Evolutionary conservation across 2,329 filamentous ascomycete species (phyloP).

Genomic region (Blastomyces parvus): DNA sequence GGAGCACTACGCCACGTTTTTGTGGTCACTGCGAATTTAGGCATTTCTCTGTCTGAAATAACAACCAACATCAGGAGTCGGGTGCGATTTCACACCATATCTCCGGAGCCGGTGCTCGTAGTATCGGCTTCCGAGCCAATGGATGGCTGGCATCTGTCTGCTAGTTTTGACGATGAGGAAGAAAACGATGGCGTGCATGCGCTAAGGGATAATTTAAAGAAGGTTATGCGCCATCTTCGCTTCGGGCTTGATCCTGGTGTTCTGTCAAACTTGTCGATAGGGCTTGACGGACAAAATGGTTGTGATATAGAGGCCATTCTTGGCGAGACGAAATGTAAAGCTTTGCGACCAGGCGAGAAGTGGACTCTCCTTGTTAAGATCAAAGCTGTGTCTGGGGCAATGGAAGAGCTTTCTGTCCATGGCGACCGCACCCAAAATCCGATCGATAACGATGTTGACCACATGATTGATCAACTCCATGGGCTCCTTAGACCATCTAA

Average conservation of each 20-base stretch:
- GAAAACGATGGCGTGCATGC: conserved; percentile 11
- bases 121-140: conserved; percentile 14
- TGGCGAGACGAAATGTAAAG: conserved; percentile 16
- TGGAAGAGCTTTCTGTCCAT: background rate
- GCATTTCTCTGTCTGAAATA: conserved; percentile 16
- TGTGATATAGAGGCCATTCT: conserved; percentile 20
- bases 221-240: conserved; percentile 23
- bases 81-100: conserved; percentile 28
- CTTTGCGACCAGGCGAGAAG: conserved; percentile 25
- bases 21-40: conserved; percentile 22
- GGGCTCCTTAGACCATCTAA: conserved; percentile 20
- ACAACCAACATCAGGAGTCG: conserved; percentile 17
- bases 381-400: conserved; percentile 12
- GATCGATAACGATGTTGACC: conserved; percentile 16
- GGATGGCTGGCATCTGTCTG: conserved; percentile 25
- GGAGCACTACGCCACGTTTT: conserved; percentile 27
- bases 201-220: conserved; percentile 19
- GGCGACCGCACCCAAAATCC: conserved; percentile 5
- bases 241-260: conserved; percentile 23
- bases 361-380: conserved; percentile 25
- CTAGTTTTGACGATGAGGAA: conserved; percentile 16
- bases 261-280: conserved; percentile 20
- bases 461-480: conserved; percentile 25
- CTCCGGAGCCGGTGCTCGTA: conserved; percentile 20
- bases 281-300: conserved; percentile 18